Evolutionary conservation across 345 rosid species (phyloP), one percentile per base, ranked within the genome.

Genomic region (Moricandia arvensis): DNA sequence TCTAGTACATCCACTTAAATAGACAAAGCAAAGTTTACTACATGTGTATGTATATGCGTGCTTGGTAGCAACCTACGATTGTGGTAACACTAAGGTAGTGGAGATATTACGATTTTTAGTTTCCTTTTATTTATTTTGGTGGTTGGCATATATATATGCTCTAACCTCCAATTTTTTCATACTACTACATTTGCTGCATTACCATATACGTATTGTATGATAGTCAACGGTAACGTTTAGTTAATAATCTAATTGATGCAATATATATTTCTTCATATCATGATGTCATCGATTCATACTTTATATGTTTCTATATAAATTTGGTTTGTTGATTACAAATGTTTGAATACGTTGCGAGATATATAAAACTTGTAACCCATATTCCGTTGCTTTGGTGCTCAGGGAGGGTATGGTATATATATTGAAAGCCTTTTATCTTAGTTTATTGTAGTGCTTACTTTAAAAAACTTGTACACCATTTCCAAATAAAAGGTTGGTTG

Each of bases 131-230:
- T 34, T 55, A 2, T 55, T 58, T 66, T 72, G 81, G 81, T 66
- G 81, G 81, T 78, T 78, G 81, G 16, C 69, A 72, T 35, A 47
- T 66, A 58, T 34, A 18, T 21, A 66, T 37, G 63, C 47, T 67
- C 73, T 72, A 78, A 72, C 81, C 77, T 72, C 81, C 81, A 67
- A 51, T 34, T 2, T 45, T 35, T 68, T 63, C 9, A 8, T 27
- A 37, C 24, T 21, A 68, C 3, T 49, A 51, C 21, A 12, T 75
- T 55, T n/a, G 21, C 51, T 63, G 55, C 5, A 51, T 62, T 62
- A 57, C 51, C 8, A 54, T 53, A 31, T 10, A 53, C 33, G n/a
- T 61, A 34, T 10, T 66, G 24, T 54, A 24, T 58, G 62, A 26
- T 68, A 13, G 34, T 13, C 21, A 68, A 24, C 49, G 5, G 24